Evolutionary conservation across 2,329 filamentous ascomycete species (phyloP), one percentile per base, ranked within the genome.

Genomic region (Lasiodiplodia hormozganensis): DNA sequence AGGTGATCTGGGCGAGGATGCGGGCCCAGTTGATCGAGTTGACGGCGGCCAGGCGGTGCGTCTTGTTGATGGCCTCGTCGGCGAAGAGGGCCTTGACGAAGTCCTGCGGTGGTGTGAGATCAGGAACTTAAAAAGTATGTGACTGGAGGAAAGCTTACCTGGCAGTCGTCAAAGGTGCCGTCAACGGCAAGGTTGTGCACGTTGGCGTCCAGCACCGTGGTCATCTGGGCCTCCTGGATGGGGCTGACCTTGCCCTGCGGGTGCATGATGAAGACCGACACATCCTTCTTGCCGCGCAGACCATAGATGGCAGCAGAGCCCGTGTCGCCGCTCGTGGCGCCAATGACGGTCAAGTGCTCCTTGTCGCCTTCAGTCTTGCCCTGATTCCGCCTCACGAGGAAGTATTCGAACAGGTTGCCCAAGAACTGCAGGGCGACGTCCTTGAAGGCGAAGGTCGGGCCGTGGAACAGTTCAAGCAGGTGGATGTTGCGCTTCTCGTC

Each of bases 1-100:
- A 98, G 70, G 93, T 93, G 72, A 97, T 97, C 83, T 99, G 96
- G 14, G 96, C 95, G 47, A 99, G 87, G 73, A 99, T 98, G 74
- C 96, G 88, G 2, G 94, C 92, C 88, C 91, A 97, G 83, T 98
- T 98, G 83, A 98, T 98, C 56, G 92, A 96, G 85, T 98, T 98
- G 73, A 98, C 93, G 53, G 96, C 95, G 51, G 92, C 95, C 53
- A 98, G 90, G 73, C 93, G 93, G 76, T 95, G 88, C 2, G 88
- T 89, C 73, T 87, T 84, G 85, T 98, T 98, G 78, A 92, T 91
- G 67, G 94, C 89, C 2, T 90, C 85, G 75, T 99, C 95, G 71
- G 89, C 90, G 77, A 98, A 97, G 62, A 99, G 87, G 1, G 92
- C 90, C 83, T 99, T 98, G 78, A 99, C 91, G 68, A 96, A 96